These are phyloP conservation scores for Fusarium mundagurra DNA, from an alignment of 2,329 filamentous ascomycete genomes.

Conservation along the genomic window DNA sequence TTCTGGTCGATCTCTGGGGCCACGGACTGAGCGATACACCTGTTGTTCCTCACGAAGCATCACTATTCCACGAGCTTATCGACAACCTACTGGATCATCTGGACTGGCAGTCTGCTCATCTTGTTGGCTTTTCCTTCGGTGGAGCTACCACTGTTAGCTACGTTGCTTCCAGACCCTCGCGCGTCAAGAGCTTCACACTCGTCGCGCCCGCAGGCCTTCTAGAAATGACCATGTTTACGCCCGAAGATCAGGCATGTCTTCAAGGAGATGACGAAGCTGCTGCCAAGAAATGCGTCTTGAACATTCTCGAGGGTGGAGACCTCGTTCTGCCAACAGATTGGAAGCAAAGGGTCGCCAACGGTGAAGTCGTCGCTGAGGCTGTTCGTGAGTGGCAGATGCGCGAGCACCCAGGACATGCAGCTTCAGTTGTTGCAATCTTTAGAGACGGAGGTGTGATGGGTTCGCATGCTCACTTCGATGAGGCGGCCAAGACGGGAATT, in stretches of 20 bases:
- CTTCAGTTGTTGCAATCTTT: constrained; percentile 57
- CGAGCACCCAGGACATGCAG: constrained; percentile 56
- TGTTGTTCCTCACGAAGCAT: constrained; percentile 49
- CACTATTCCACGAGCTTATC: constrained; percentile 55
- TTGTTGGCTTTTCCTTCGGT: constrained; percentile 63
- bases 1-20: constrained; percentile 62
- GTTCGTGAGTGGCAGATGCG: constrained; percentile 59
- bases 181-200: constrained; percentile 47
- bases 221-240: constrained; percentile 38
- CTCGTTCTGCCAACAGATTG: constrained; percentile 56
- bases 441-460: constrained; percentile 57
- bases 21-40: constrained; percentile 63
- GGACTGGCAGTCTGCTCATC: constrained; percentile 53
- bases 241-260: constrained; percentile 37
- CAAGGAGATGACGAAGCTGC: constrained; percentile 43
- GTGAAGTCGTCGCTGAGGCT: constrained; percentile 58
- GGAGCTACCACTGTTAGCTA: constrained; percentile 53
- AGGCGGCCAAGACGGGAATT: constrained; percentile 19
- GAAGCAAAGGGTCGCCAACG: constrained; percentile 51
- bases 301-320: constrained; percentile 55
- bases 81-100: constrained; percentile 52
- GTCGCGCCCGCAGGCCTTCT: constrained; percentile 61
- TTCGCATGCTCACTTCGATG: constrained; percentile 34
- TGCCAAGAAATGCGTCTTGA: constrained; percentile 49
- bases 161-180: constrained; percentile 44